Base-by-base conservation (phyloP, 2,329 filamentous ascomycete genomes). In the Cadophora sp. region DNA sequence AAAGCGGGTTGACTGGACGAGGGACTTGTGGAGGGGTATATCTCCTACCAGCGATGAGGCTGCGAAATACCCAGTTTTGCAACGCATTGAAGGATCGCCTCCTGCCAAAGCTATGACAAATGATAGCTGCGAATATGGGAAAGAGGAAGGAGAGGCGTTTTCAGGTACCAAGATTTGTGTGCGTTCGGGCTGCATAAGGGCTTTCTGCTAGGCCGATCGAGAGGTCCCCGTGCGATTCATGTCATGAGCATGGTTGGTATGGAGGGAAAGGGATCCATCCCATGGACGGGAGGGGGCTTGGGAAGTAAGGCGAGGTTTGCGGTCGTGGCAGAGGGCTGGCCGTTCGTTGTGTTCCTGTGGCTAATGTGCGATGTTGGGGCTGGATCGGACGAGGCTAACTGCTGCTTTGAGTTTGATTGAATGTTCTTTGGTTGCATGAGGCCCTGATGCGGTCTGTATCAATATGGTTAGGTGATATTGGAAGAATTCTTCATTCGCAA, bases 201-300 rank as follows among this genome's bases (percentile, higher is more conserved):
- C 56, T 59, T 59, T 59, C 56, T 59, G 56, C 34, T 59, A 40
- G 56, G 56, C 56, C 31, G 56, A 59, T 59, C 55, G 29, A 22
- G 37, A 11, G 56, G 51, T 55, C 51, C 26, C 56, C 56, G 56
- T 59, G 56, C 56, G 56, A 59, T 43, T 59, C 56, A 59, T 59
- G 56, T 14, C 22, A 48, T 48, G 50, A 24, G 19, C 24, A 43
- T 61, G 34, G 22, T 61, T 61, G 24, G 34, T 43, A 46, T 37
- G 31, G 34, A 29, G 37, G 37, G 16, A 27, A 12, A 22, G 24
- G 12, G n/a, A 19, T 61, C 24, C 34, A 26, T 61, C 26, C 29
- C 22, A 37, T 37, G n/a, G n/a, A n/a, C n/a, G n/a, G n/a, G 34
- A 24, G 29, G 37, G 58, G 24, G 24, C 24, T 19, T 19, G 34